These are phyloP conservation scores for Dinochytrium kinnereticum DNA, from an alignment of 371 early-diverging fungal genomes.

Conservation along the genomic window DNA sequence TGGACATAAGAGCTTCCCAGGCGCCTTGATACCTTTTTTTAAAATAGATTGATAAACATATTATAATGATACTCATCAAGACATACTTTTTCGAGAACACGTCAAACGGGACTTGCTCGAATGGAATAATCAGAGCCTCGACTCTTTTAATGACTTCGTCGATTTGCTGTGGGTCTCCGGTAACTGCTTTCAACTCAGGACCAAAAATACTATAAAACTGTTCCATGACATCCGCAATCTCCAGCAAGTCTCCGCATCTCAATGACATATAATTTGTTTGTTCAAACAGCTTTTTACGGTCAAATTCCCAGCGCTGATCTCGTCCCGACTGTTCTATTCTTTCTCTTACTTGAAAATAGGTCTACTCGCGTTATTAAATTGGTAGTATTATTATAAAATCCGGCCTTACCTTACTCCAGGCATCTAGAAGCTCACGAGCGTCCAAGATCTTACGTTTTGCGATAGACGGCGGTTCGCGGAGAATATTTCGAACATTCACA, in stretches of 20 bases:
- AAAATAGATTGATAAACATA: too few relatives aligned
- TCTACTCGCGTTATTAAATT: slow-evolving; percentile 26
- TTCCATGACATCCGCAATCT: slow-evolving; percentile 64
- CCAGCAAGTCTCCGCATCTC: slow-evolving; percentile 59
- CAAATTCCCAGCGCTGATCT: slow-evolving; percentile 70
- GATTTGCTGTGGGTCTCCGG: slow-evolving; percentile 65
- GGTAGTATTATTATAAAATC: background rate
- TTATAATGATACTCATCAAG: too few relatives aligned
- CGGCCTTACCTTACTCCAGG: slow-evolving; percentile 51
- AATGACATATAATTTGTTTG: slow-evolving; percentile 65
- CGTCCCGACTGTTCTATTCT: slow-evolving; percentile 64
- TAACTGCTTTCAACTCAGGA: slow-evolving; percentile 66
- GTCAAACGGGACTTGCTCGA: slow-evolving; percentile 61
- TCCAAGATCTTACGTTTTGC: slow-evolving; percentile 59
- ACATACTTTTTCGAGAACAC: slow-evolving; percentile 57
- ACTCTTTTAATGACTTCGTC: slow-evolving; percentile 68
- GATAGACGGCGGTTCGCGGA: slow-evolving; percentile 51
- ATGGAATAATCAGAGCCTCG: slow-evolving; percentile 60
- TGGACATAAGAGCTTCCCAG: slow-evolving; percentile 61
- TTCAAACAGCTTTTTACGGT: slow-evolving; percentile 64
- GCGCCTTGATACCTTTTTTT: slow-evolving; percentile 51
- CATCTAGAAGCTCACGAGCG: slow-evolving; percentile 57
- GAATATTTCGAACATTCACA: slow-evolving; percentile 56
- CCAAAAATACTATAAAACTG: slow-evolving; percentile 69
- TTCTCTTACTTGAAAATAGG: slow-evolving; percentile 65